Evolutionary conservation across 352 stramenopile genomes (phyloP), one percentile per base, ranked within the genome.

Genomic region (Sclerospora graminicola): DNA sequence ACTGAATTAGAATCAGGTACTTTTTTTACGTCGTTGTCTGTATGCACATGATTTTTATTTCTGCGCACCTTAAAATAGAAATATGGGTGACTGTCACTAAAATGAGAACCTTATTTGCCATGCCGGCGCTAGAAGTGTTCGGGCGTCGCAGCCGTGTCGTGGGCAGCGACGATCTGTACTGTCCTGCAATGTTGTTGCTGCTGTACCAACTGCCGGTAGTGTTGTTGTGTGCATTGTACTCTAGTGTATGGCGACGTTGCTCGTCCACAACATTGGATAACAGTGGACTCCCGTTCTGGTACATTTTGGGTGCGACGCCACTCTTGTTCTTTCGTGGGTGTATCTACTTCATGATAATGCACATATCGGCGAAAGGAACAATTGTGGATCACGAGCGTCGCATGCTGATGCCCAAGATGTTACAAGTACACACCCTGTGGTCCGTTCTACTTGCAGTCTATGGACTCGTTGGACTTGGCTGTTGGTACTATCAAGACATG

Each of bases 301-400:
- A 86, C 53, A 47, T 84, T 32, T 42, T 93, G 28, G 59, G 58
- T 24, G 63, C 76, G 2, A 57, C 83, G 20, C 77, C 78, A 31
- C 56, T 88, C 16, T 52, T 84, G 16, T 67, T 67, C 45, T 93
- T 93, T 63, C 82, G 87, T 54, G 73, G 62, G 39, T 88, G 78
- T 51, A 77, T 90, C 56, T 84, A 90, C 58, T 63, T 90, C 58
- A 84, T 93, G 67, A 69, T 90, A 51, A 74, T 88, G 56, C 78
- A 87, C 58, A 62, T 93, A 14, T 84, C 81, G 40, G 63, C 71
- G 14, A 84, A 87, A 55, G 81, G 81, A 38, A 90, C 81, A 41
- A 93, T 93, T 48, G 63, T 93, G 28, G 73, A 87, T 45, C 69
- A 89, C 59, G 81, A 93, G 54, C 76, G 69, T n/a, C 81, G 81